Evolutionary conservation across 495 filamentous ascomycete species (phyloP), one percentile per base, ranked within the genome.

Genomic region (Trichoderma reesei): DNA sequence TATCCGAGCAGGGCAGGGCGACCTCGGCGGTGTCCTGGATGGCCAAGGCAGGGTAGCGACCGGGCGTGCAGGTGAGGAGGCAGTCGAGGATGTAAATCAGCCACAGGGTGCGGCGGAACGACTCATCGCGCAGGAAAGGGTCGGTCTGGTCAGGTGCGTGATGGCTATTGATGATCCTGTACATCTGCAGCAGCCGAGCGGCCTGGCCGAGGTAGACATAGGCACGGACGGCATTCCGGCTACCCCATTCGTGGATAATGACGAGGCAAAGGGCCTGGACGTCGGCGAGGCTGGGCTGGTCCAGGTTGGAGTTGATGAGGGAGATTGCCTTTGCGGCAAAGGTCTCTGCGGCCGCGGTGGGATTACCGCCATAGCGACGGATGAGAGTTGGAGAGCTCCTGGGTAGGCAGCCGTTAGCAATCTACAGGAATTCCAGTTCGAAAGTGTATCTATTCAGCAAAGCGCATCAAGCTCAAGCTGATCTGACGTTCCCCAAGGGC

Each of bases 21-120:
- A 80, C 73, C 65, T 76, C 78, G 54, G 77, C 71, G 14, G 79
- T 70, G 63, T 81, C 79, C 65, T 74, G 75, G 44, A 73, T 69
- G 14, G 78, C 74, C 26, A 81, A 68, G 11, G 79, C 78, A 31
- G 79, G 78, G 63, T 78, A 74, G 38, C 79, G 79, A 60, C 79
- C 79, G 59, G 79, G 79, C 66, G 78, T 80, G 72, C 78, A 80
- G 20, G 78, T 80, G n/a, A 81, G 74, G 64, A 81, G 79, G 69
- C 78, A 81, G 66, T 81, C 79, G 41, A 81, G 74, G 41, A 81
- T 79, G 67, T 81, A 80, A 62, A 80, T 79, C 51, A 81, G 73
- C 79, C 79, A 81, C 34, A 81, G 67, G 1, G 79, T 79, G 37
- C 79, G 77, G 36, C 79, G 76, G 71, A 80, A 79, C 3, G 78